Evolutionary conservation across 2,329 filamentous ascomycete genomes (phyloP).

Genomic region (Alternaria burnsii): DNA sequence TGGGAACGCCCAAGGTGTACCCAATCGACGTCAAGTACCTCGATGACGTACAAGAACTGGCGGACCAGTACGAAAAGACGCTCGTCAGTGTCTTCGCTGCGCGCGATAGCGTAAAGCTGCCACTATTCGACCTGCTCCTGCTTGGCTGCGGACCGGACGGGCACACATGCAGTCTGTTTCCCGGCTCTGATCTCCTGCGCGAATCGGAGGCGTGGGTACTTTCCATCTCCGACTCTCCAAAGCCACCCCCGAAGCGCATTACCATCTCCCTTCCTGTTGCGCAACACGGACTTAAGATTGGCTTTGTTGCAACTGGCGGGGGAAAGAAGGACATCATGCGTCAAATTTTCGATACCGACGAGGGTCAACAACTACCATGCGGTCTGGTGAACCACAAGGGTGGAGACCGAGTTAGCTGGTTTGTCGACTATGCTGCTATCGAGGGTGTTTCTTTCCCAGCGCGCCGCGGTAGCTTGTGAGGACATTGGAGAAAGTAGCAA

Average conservation of each 20-base stretch:
- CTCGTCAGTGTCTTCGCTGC: constrained; percentile 87
- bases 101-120: constrained; percentile 91
- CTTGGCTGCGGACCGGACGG: constrained; percentile 95
- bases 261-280: constrained; percentile 93
- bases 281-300: constrained; percentile 83
- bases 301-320: constrained; percentile 87
- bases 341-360: constrained; percentile 84
- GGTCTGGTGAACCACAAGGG: constrained; percentile 84
- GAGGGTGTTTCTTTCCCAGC: constrained; percentile 83
- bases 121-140: constrained; percentile 92
- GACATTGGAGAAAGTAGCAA: not conserved
- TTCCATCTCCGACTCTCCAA: constrained; percentile 90
- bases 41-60: constrained; percentile 87
- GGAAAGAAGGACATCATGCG: constrained; percentile 93
- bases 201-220: constrained; percentile 93
- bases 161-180: constrained; percentile 97
- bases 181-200: constrained; percentile 83
- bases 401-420: constrained; percentile 92
- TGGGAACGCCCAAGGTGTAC: constrained; percentile 75
- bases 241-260: constrained; percentile 89
- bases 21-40: constrained; percentile 75
- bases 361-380: constrained; percentile 78
- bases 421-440: constrained; percentile 85
- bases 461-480: constrained; percentile 70
- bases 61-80: constrained; percentile 90